Conservation (phyloP, 352 stramenopile genomes). For the Plasmopara muralis region DNA sequence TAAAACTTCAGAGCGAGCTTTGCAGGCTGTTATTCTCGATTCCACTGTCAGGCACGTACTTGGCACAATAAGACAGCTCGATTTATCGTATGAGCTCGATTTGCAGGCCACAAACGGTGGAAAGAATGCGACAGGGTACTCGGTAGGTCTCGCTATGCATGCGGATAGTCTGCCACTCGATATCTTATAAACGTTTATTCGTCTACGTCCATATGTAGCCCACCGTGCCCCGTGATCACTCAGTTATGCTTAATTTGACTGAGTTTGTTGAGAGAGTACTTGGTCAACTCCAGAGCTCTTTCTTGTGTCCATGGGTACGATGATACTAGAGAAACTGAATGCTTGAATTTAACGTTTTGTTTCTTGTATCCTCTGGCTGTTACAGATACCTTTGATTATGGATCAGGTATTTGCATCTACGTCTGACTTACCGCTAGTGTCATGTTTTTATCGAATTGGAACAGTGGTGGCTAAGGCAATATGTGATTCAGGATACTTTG, state of each 20-base stretch:
- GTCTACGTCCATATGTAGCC: slow-evolving; percentile 31
- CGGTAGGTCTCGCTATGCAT: slow-evolving; percentile 28
- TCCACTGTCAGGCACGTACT: slow-evolving; percentile 42
- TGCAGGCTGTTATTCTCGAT: slow-evolving; percentile 42
- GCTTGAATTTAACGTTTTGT: slow-evolving; percentile 3
- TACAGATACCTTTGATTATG: slow-evolving; percentile 34
- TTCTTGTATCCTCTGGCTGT: neutral
- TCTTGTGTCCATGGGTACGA: slow-evolving; percentile 47
- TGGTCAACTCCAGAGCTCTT: slow-evolving; percentile 20
- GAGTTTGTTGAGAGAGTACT: slow-evolving; percentile 63
- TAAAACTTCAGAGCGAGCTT: slow-evolving; percentile 4
- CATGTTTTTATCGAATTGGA: slow-evolving; percentile 56
- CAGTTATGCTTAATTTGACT: slow-evolving; percentile 73
- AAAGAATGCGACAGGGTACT: slow-evolving; percentile 42
- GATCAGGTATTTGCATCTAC: slow-evolving; percentile 26
- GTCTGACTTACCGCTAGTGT: slow-evolving; percentile 38
- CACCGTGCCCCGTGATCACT: slow-evolving; percentile 60
- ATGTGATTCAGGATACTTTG: slow-evolving; percentile 25
- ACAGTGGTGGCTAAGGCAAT: slow-evolving; percentile 30
- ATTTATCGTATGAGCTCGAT: slow-evolving; percentile 69
- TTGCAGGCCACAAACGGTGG: slow-evolving; percentile 31
- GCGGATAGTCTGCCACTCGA: neutral
- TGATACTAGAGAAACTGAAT: neutral
- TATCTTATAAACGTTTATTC: neutral
- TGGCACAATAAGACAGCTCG: slow-evolving; percentile 40